Conservation (phyloP, 1,284 basidiomycete species). For the Hemileia vastatrix region DNA sequence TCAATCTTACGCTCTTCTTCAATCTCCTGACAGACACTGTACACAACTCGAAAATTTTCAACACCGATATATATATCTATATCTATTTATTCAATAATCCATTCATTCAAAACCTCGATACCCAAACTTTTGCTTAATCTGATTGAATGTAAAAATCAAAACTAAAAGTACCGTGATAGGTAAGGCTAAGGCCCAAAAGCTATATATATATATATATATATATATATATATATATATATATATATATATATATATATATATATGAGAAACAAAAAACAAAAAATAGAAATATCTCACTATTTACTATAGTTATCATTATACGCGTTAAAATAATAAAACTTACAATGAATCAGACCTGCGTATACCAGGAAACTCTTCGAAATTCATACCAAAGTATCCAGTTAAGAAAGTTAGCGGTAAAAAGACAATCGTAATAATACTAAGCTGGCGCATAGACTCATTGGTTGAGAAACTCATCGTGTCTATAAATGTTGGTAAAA, state of each 20-base stretch:
- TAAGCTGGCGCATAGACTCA: slow-evolving; percentile 17
- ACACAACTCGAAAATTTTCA: no score
- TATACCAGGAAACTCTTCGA: slow-evolving; percentile 7
- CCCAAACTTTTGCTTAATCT: no score
- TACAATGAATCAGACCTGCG: slow-evolving; percentile 10
- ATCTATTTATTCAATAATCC: no score
- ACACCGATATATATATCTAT: no score
- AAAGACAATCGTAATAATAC: slow-evolving; percentile 19
- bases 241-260: not conserved
- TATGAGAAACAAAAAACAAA: not conserved
- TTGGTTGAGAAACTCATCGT: slow-evolving; percentile 20
- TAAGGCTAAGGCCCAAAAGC: slow-evolving; percentile 14
- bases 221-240: not conserved
- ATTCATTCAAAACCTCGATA: no score
- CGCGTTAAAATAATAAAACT: not conserved
- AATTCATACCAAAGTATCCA: slow-evolving; percentile 17
- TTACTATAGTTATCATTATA: not conserved
- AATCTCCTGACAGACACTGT: no score
- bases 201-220: not conserved
- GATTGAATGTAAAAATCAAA: not conserved
- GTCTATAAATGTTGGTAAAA: not conserved
- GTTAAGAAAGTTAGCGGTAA: slow-evolving; percentile 14
- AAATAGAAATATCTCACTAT: not conserved
- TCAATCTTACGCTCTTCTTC: no score
- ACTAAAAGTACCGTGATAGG: slow-evolving; percentile 11